Conservation (phyloP, 371 early-diverging fungal genomes). For the Funneliformis caledonium region DNA sequence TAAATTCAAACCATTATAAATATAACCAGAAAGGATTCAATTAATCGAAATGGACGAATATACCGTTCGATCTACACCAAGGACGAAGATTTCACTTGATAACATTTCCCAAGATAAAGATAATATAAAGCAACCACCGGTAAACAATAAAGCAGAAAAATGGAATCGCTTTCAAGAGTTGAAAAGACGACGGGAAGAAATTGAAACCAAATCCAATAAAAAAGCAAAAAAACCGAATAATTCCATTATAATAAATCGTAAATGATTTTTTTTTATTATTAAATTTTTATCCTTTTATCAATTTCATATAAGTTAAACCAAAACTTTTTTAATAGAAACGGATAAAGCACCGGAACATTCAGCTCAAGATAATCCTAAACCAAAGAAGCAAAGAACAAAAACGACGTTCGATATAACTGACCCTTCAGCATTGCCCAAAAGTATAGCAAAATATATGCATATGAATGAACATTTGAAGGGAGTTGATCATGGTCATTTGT, state of each 20-base stretch:
- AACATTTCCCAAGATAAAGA: not conserved
- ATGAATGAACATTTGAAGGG: slow-evolving; percentile 37
- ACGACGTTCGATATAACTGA: not conserved
- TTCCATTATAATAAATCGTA: not conserved
- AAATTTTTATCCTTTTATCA: not conserved
- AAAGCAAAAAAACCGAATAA: not conserved
- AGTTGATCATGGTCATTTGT: slow-evolving; percentile 35
- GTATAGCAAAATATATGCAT: slow-evolving; percentile 29
- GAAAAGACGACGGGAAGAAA: slow-evolving; percentile 17
- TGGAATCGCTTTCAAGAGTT: slow-evolving; percentile 22
- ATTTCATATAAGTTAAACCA: not conserved
- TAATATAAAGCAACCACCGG: not conserved
- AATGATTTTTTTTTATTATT: not conserved
- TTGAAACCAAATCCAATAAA: not conserved
- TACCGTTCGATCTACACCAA: not conserved
- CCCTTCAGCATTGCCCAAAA: slow-evolving; percentile 16
- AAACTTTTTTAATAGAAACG: not conserved
- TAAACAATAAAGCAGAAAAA: not conserved
- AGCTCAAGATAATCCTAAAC: not conserved
- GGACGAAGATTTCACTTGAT: not conserved
- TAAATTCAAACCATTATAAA: too few relatives aligned
- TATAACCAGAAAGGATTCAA: too few relatives aligned
- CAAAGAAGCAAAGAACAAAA: not conserved
- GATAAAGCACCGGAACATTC: not conserved
- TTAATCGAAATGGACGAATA: not conserved